phyloP scores from a whole-genome alignment of 2,329 filamentous ascomycete genomes.

The Clathrospora elynae region DNA sequence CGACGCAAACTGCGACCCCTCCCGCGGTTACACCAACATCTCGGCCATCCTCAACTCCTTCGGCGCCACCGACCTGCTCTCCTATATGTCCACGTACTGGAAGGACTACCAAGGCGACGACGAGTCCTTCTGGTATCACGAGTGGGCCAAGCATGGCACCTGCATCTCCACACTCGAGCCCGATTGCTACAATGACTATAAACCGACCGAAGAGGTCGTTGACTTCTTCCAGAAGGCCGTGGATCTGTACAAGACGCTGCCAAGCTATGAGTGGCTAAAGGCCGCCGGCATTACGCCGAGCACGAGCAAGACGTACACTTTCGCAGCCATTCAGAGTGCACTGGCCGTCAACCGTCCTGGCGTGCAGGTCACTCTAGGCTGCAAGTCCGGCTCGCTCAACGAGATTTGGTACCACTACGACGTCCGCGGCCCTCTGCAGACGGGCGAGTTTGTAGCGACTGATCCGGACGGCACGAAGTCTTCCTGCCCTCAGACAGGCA shows the following conservation, averaged over 20 bases:
- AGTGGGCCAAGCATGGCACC: constrained; percentile 75
- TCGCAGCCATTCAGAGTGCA: constrained; percentile 63
- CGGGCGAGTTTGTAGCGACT: constrained; percentile 64
- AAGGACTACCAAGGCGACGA: constrained; percentile 69
- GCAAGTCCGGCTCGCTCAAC: constrained; percentile 55
- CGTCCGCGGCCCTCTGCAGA: constrained; percentile 62
- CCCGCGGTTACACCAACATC: constrained; percentile 69
- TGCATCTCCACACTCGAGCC: constrained; percentile 72
- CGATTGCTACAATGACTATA: constrained; percentile 64
- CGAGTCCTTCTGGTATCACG: constrained; percentile 70
- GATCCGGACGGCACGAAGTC: constrained; percentile 63
- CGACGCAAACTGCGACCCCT: constrained; percentile 67
- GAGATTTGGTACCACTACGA: constrained; percentile 70
- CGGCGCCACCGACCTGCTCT: constrained; percentile 61
- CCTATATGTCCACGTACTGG: constrained; percentile 74
- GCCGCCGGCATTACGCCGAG: constrained; percentile 65
- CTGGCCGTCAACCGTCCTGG: constrained; percentile 59
- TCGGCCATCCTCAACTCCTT: constrained; percentile 63
- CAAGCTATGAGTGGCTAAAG: constrained; percentile 67
- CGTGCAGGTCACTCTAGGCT: constrained; percentile 65
- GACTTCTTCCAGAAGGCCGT: constrained; percentile 73
- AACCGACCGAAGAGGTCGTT: constrained; percentile 66
- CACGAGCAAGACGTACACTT: constrained; percentile 62
- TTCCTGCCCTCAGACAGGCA: constrained; percentile 65
- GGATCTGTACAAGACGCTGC: constrained; percentile 67